phyloP scores from a whole-genome alignment of 352 stramenopile species.

The Discostella stelligera region DNA sequence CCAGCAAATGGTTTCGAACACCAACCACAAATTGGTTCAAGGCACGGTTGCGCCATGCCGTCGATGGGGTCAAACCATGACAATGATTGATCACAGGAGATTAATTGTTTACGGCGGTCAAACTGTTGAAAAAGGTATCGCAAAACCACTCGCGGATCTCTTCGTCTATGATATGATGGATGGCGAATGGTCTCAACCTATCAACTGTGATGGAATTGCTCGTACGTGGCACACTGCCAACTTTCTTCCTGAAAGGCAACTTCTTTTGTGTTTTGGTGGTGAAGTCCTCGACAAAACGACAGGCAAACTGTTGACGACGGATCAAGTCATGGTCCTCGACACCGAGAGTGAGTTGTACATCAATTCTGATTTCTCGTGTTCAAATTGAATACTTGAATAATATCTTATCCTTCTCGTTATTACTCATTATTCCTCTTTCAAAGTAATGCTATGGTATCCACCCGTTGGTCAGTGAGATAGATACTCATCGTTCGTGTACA shows the following conservation, averaged over 20 bases:
- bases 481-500: neutral
- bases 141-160: conserved; percentile 85
- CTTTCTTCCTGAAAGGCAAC: conserved; percentile 86
- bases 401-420: neutral
- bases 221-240: conserved; percentile 89
- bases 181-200: conserved; percentile 82
- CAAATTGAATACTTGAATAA: neutral
- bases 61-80: conserved; percentile 89
- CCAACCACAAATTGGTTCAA: neutral
- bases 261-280: conserved; percentile 91
- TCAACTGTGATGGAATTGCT: conserved; percentile 88
- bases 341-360: conserved; percentile 83
- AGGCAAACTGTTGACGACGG: conserved; percentile 47
- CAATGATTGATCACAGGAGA: conserved; percentile 85
- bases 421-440: neutral
- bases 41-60: conserved; percentile 36
- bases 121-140: conserved; percentile 78
- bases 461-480: conserved; percentile 40
- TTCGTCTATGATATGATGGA: conserved; percentile 86
- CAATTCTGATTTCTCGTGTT: neutral
- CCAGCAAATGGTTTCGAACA: neutral
- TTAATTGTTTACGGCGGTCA: conserved; percentile 91
- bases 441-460: conserved; percentile 88
- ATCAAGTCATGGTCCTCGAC: conserved; percentile 87
- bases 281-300: conserved; percentile 80